phyloP scores from a whole-genome alignment of 129 eudicot genomes.

The Lactuca saligna region DNA sequence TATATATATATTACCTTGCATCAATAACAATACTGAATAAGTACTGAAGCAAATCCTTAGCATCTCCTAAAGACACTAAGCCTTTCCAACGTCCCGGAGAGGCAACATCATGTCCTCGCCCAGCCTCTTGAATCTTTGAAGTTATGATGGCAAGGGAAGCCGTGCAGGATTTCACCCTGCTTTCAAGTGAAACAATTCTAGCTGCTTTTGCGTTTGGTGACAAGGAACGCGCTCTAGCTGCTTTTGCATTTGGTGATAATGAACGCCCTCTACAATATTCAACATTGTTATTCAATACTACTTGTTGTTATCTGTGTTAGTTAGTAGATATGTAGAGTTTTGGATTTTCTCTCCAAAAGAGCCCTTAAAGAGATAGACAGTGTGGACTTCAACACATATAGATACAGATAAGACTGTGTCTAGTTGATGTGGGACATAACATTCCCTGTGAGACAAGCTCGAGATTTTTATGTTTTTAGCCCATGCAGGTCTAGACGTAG shows the following conservation, averaged over 20 bases:
- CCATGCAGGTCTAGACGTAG: too few species aligned
- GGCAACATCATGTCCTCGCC: slow-evolving; percentile 56
- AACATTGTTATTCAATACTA: slow-evolving; percentile 1
- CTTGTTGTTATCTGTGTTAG: too few species aligned
- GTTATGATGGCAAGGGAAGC: slow-evolving; percentile 72
- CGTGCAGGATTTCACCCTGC: slow-evolving; percentile 69
- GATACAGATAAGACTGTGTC: neutral
- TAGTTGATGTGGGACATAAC: neutral
- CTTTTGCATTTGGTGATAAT: slow-evolving; percentile 76
- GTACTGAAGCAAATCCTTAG: slow-evolving; percentile 79
- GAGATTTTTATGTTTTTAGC: too few species aligned
- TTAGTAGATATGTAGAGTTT: neutral
- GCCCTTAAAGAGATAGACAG: neutral
- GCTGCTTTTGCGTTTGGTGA: slow-evolving; percentile 81
- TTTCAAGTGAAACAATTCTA: slow-evolving; percentile 81
- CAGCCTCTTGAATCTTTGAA: slow-evolving; percentile 88
- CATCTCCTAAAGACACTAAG: slow-evolving; percentile 82
- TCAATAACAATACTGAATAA: slow-evolving; percentile 68
- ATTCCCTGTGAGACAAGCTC: neutral
- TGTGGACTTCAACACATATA: neutral
- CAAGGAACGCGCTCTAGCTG: slow-evolving; percentile 57
- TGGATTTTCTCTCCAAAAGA: neutral
- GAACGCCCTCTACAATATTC: slow-evolving; percentile 50
- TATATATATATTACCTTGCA: slow-evolving; percentile 49
- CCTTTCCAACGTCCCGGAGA: slow-evolving; percentile 78